phyloP scores from a whole-genome alignment of 2,329 filamentous ascomycete species.

The Beauveria varroae region DNA sequence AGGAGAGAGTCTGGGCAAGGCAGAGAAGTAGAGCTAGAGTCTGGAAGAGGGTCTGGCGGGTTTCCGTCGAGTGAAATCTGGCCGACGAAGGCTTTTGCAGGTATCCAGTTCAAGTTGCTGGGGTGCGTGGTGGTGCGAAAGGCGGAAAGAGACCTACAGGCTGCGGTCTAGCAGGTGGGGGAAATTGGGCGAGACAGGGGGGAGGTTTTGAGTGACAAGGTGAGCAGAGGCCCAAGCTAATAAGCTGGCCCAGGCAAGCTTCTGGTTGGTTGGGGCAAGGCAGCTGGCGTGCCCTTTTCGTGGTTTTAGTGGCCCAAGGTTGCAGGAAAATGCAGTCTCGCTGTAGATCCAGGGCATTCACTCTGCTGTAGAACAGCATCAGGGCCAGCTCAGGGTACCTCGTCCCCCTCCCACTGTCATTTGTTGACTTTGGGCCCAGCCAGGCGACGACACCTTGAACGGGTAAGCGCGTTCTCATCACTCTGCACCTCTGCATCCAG shows the following conservation, averaged over 20 bases:
- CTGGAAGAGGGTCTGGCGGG: conserved; percentile 10
- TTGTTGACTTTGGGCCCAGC: conserved; percentile 7
- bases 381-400: background rate
- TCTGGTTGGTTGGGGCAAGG: conserved; percentile 2
- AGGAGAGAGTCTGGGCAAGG: conserved; percentile 13
- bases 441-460: background rate
- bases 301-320: conserved; percentile 6
- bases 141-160: background rate
- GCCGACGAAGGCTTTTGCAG: conserved; percentile 7
- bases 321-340: background rate
- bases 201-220: background rate
- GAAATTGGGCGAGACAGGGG: conserved; percentile 36
- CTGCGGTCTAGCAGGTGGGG: conserved; percentile 29
- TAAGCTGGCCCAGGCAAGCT: background rate
- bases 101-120: conserved; percentile 7
- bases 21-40: conserved; percentile 6
- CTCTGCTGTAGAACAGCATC: background rate
- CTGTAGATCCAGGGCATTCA: background rate
- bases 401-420: background rate
- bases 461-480: conserved; percentile 4
- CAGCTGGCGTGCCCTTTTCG: background rate
- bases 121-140: conserved; percentile 1
- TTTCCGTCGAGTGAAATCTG: background rate
- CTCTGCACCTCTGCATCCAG: background rate
- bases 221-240: background rate